Conservation (phyloP, 768 basidiomycete genomes). For the Calvatia gigantea region DNA sequence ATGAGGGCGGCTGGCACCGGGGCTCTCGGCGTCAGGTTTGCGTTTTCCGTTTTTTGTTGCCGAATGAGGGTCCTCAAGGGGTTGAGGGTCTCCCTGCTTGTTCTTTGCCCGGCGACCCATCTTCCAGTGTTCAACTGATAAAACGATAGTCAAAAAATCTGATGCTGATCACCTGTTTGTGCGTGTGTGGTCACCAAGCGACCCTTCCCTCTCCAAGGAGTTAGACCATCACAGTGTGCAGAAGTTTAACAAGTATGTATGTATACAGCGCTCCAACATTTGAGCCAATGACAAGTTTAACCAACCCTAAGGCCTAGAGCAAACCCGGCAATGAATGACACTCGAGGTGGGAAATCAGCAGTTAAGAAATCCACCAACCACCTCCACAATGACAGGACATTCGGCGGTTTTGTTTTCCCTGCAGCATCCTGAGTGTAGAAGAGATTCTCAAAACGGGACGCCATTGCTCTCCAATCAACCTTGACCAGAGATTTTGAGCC, state of each 20-base stretch:
- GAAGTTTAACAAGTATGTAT: neutral
- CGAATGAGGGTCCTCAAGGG: slow-evolving; percentile 42
- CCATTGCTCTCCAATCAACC: slow-evolving; percentile 76
- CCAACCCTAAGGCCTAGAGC: slow-evolving; percentile 80
- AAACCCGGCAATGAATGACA: slow-evolving; percentile 84
- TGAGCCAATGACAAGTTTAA: slow-evolving; percentile 27
- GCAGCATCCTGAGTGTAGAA: slow-evolving; percentile 64
- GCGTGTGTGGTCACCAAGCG: neutral
- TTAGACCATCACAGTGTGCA: no score
- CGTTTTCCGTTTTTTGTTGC: slow-evolving; percentile 69
- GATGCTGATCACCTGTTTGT: slow-evolving; percentile 10
- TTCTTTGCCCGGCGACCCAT: slow-evolving; percentile 88
- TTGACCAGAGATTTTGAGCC: slow-evolving; percentile 66
- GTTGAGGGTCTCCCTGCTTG: slow-evolving; percentile 72
- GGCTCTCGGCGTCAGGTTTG: slow-evolving; percentile 47
- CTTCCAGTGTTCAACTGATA: slow-evolving; percentile 1
- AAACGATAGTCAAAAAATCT: slow-evolving; percentile 7
- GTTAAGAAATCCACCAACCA: slow-evolving; percentile 80
- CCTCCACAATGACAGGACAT: slow-evolving; percentile 58
- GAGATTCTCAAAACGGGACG: slow-evolving; percentile 62
- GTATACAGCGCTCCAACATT: neutral
- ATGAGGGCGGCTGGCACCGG: slow-evolving; percentile 35
- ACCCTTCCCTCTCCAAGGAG: neutral
- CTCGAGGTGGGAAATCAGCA: slow-evolving; percentile 89
- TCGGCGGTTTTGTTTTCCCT: slow-evolving; percentile 58